Base-by-base conservation (phyloP, 1,284 basidiomycete species). In the Apiotrichum laibachii region DNA sequence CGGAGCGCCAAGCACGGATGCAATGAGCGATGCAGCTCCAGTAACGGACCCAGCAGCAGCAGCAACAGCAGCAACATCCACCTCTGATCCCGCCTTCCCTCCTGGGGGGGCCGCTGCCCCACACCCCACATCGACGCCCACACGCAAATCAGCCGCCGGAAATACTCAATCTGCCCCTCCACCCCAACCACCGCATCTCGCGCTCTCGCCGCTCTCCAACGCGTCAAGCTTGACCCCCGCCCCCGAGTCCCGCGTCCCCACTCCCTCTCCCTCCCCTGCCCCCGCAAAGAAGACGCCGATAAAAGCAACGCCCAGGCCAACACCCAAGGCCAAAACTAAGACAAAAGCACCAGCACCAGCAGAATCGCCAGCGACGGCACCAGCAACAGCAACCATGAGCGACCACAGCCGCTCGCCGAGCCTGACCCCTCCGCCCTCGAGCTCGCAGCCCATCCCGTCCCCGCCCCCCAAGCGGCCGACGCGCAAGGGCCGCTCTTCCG, bases 151-250 rank as follows among this genome's bases (percentile, higher is more conserved):
- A 15, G 40, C 40, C 40, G 40, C 40, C 18, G 26, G 26, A 31
- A 31, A 31, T 31, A 3, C 26, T 31, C 26, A 31, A 3, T 16
- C 7, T 5, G 34, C 31, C n/a, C 15, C 34, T 12, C 6, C 48
- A 1, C 34, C 15, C n/a, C 45, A 4, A 21, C 9, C 37, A 13
- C 49, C 13, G 15, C 49, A 26, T 31, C 26, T 31, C 26, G 26
- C 26, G 26, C 26, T 31, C 26, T 31, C 26, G 26, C 26, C 26
- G 26, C 21, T 22, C 37, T 50, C 49, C 5, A 40, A 33, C 50
- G 22, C 50, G 39, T 54, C 53, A 15, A 35, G 34, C 21, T 43
- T 54, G 7, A 54, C 53, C 15, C 53, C 53, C 2, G 43, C 53
- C 2, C 53, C 53, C 13, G 53, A 51, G 22, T 48, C 47, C 18